phyloP scores from a whole-genome alignment of 176 grass and related monocot species.

The Aegilops bicornis region DNA sequence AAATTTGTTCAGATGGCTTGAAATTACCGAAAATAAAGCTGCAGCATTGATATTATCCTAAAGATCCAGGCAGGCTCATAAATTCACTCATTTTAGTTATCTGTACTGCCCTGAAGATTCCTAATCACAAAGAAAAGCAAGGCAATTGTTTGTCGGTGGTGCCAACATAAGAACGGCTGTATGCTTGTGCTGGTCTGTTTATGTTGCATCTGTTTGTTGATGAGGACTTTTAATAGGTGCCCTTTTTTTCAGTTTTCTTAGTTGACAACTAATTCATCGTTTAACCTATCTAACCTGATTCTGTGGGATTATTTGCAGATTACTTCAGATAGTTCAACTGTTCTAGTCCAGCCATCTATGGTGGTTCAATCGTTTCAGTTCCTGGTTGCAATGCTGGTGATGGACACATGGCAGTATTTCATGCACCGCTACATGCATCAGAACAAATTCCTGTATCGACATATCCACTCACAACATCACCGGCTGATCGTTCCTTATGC shows the following conservation, averaged over 20 bases:
- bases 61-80: not conserved
- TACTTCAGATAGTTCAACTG: constrained; percentile 56
- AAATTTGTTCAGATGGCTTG: not conserved
- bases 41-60: not conserved
- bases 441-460: constrained; percentile 86
- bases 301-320: constrained; percentile 41
- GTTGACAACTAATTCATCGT: not conserved
- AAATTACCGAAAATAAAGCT: not conserved
- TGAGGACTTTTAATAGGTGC: not conserved
- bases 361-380: constrained; percentile 64
- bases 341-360: constrained; percentile 61
- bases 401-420: constrained; percentile 93
- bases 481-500: constrained; percentile 80
- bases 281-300: constrained; percentile 4
- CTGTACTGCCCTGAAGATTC: not conserved
- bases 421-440: constrained; percentile 93
- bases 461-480: constrained; percentile 84
- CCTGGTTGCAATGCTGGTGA: constrained; percentile 79
- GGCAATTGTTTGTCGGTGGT: not conserved
- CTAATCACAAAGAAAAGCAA: not conserved
- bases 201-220: not conserved
- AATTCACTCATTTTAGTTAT: not conserved
- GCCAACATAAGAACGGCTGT: not conserved
- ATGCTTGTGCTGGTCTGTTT: not conserved
- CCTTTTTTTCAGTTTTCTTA: not conserved